Evolutionary conservation across 805 yeast species (phyloP), one percentile per base, ranked within the genome.

Genomic region (Isabelozyma heimii): DNA sequence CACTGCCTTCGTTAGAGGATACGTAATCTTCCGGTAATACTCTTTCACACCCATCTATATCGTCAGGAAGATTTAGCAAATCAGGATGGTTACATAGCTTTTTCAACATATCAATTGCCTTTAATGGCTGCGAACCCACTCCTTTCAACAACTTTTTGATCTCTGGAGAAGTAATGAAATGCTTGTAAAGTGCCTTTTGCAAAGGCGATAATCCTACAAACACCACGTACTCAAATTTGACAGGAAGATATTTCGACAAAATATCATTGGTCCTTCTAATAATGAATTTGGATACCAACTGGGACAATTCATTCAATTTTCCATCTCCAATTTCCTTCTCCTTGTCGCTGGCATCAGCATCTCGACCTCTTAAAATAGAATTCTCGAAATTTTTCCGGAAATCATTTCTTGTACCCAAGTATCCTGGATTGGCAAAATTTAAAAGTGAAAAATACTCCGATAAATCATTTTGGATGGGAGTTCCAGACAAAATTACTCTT

Each of bases 81-180:
- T 90, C 95, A 0, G 99, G 99, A 67, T 94, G 99, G 53, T 88
- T 94, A 66, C 98, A 92, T 37, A 94, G 75, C 64, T 94, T 94
- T 62, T 92, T 91, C 57, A 94, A 75, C 48, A 89, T 61, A 8
- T 94, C 96, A 61, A 94, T 92, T 0, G 97, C 96, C 55, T 88
- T 89, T 52, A 92, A 76, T 1, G 97, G 94, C 59, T 91, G 96
- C 2, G 90, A 82, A 1, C 87, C 87, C 4, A 72, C 74, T 10
- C 90, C 90, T 52, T 71, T 79, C n/a, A 89, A 57, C 9, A 89
- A 66, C 53, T 80, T 81, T 44, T 76, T 80, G 54, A 90, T 85
- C 46, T 85, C 94, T 1, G 94, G 90, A 5, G 96, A 85, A 10
- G 87, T 81, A 46, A 91, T 79, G 57, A 88, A 89, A 54, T 85